phyloP scores from a whole-genome alignment of 371 early-diverging fungal genomes.

The Mucor velutinosus region DNA sequence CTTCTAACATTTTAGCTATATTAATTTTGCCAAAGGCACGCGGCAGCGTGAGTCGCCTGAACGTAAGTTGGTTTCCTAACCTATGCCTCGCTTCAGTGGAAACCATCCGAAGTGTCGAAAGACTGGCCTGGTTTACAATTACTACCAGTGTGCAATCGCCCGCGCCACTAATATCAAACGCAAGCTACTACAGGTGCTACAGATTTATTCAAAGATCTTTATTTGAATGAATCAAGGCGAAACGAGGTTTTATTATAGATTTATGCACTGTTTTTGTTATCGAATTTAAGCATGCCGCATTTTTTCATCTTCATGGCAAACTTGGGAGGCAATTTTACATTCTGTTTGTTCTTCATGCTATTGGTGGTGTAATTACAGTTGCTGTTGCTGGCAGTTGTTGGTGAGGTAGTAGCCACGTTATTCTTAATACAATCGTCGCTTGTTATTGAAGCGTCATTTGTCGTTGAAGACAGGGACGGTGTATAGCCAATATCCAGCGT shows the following conservation, averaged over 20 bases:
- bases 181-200: too few relatives aligned
- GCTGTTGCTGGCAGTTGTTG: neutral
- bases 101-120: too few relatives aligned
- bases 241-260: neutral
- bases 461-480: neutral
- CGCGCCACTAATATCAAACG: too few relatives aligned
- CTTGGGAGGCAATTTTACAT: conserved; percentile 50
- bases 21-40: too few relatives aligned
- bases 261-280: conserved; percentile 6
- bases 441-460: neutral
- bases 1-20: too few relatives aligned
- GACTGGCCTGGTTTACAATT: too few relatives aligned
- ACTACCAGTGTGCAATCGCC: too few relatives aligned
- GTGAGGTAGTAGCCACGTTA: too few relatives aligned
- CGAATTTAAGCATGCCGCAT: conserved; percentile 17
- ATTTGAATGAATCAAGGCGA: neutral
- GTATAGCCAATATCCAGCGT: conserved; percentile 66
- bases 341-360: conserved; percentile 21
- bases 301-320: conserved; percentile 56
- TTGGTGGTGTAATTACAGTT: neutral
- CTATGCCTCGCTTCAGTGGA: too few relatives aligned
- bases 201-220: too few relatives aligned
- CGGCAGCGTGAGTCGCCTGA: too few relatives aligned
- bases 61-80: too few relatives aligned
- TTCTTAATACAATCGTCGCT: neutral